A percentile compares a stretch with the other conserved stretches of the same genome.
phyloP scores from a whole-genome alignment of 345 rosid genomes.

The Chamaenerion angustifolium region DNA sequence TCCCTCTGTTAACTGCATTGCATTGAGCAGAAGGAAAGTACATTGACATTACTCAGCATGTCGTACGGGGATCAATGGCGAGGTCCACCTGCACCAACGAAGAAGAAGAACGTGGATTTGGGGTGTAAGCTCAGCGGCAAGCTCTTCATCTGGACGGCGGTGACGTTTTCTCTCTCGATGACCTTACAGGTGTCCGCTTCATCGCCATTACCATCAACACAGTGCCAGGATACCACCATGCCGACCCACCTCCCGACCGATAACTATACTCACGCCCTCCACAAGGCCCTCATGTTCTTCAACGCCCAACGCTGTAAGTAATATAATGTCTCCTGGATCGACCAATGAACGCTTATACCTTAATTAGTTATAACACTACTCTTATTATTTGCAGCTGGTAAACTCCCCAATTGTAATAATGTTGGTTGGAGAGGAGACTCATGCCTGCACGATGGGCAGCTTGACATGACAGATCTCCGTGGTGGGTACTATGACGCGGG shows the following conservation, averaged over 20 bases:
- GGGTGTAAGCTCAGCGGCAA: slow-evolving; percentile 92
- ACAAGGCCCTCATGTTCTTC: slow-evolving; percentile 96
- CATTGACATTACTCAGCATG: slow-evolving; percentile 25
- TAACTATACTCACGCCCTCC: slow-evolving; percentile 83
- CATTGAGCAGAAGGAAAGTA: not conserved
- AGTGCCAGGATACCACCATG: slow-evolving; percentile 61
- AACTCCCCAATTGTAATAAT: slow-evolving; percentile 74
- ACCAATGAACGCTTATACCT: too few relatives aligned
- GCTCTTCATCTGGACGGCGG: slow-evolving; percentile 92
- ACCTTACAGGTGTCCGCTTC: slow-evolving; percentile 48
- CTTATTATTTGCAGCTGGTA: too few relatives aligned
- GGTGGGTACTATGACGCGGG: slow-evolving; percentile 97
- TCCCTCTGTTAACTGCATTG: too few relatives aligned
- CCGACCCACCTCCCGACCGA: slow-evolving; percentile 37
- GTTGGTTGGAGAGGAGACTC: slow-evolving; percentile 95
- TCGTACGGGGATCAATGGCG: slow-evolving; percentile 99
- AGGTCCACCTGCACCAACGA: too few relatives aligned
- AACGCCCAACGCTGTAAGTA: slow-evolving; percentile 79
- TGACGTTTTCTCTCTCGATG: slow-evolving; percentile 39
- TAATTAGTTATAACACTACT: too few relatives aligned
- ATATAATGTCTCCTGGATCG: too few relatives aligned
- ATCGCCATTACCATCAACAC: slow-evolving; percentile 68
- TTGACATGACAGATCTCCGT: slow-evolving; percentile 51
- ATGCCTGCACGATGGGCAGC: slow-evolving; percentile 66
- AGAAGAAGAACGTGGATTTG: slow-evolving; percentile 90